These are phyloP conservation scores for Polychaeton citri DNA, from an alignment of 2,329 filamentous ascomycete genomes.

Conservation along the genomic window DNA sequence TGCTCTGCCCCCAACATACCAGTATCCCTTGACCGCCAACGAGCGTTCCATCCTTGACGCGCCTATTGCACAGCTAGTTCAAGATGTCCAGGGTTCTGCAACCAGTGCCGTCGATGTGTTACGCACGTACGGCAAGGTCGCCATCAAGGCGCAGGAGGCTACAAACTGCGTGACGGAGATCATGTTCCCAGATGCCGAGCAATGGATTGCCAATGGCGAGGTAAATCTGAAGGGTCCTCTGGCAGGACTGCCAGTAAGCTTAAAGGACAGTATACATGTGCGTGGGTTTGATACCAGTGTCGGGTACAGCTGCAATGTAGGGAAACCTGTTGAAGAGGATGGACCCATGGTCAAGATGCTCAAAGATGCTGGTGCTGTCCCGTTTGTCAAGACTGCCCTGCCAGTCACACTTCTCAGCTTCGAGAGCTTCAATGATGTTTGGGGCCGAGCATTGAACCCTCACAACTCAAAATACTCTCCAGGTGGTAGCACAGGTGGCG, in stretches of 20 bases:
- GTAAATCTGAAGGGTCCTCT: constrained; percentile 68
- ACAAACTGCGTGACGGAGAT: constrained; percentile 88
- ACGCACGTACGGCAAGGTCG: constrained; percentile 76
- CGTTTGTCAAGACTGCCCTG: constrained; percentile 85
- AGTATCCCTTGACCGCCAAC: constrained; percentile 45
- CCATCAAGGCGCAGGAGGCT: constrained; percentile 67
- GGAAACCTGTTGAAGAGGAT: constrained; percentile 53
- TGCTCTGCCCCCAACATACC: constrained; percentile 52
- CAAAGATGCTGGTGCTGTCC: constrained; percentile 75
- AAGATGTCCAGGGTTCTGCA: constrained; percentile 58
- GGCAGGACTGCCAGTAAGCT: constrained; percentile 71
- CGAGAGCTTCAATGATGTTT: constrained; percentile 66
- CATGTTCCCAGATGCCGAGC: constrained; percentile 63
- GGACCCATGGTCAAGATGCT: constrained; percentile 62
- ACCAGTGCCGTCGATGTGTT: constrained; percentile 59
- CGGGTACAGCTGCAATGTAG: constrained; percentile 61
- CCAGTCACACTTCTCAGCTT: constrained; percentile 80
- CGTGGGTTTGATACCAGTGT: constrained; percentile 73
- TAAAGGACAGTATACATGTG: constrained; percentile 68
- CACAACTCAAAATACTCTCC: constrained; percentile 76
- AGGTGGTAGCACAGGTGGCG: constrained; percentile 78
- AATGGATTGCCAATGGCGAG: constrained; percentile 46
- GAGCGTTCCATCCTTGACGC: constrained; percentile 58
- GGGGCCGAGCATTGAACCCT: constrained; percentile 72
- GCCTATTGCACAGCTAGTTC: constrained; percentile 65